These are phyloP conservation scores for Reutealis trisperma DNA, from an alignment of 345 rosid species.

Conservation along the genomic window DNA sequence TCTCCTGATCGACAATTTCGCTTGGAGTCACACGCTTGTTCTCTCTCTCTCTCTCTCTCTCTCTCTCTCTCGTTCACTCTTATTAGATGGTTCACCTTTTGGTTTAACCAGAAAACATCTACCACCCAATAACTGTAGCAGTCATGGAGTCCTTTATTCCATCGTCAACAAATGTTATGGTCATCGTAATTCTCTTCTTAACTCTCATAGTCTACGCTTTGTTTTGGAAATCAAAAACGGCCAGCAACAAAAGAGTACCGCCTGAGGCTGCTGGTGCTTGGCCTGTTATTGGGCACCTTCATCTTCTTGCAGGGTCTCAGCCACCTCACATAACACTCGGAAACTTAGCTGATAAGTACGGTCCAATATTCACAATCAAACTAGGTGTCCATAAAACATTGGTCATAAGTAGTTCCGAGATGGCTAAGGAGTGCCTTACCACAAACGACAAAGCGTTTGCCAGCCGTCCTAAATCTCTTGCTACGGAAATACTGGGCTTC, in stretches of 20 bases:
- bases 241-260: background rate
- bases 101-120: too few species aligned
- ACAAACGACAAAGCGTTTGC: constrained; percentile 11
- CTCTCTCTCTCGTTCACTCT: constrained; percentile 18
- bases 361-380: constrained; percentile 17
- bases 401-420: background rate
- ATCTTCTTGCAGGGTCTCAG: background rate
- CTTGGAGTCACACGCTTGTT: too few species aligned
- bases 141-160: background rate
- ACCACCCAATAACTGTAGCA: too few species aligned
- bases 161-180: background rate
- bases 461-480: constrained; percentile 5
- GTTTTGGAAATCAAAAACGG: background rate
- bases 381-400: constrained; percentile 9
- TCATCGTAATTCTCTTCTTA: background rate
- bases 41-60: constrained; percentile 34
- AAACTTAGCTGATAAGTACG: constrained; percentile 14
- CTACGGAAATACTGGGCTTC: constrained; percentile 10
- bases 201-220: background rate
- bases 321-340: constrained; percentile 8
- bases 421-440: constrained; percentile 17
- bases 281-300: constrained; percentile 27
- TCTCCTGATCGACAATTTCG: too few species aligned
- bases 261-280: constrained; percentile 9
- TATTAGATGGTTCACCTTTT: too few species aligned